These are phyloP conservation scores for Fusarium coicis DNA, from an alignment of 2,329 filamentous ascomycete genomes.

Conservation along the genomic window DNA sequence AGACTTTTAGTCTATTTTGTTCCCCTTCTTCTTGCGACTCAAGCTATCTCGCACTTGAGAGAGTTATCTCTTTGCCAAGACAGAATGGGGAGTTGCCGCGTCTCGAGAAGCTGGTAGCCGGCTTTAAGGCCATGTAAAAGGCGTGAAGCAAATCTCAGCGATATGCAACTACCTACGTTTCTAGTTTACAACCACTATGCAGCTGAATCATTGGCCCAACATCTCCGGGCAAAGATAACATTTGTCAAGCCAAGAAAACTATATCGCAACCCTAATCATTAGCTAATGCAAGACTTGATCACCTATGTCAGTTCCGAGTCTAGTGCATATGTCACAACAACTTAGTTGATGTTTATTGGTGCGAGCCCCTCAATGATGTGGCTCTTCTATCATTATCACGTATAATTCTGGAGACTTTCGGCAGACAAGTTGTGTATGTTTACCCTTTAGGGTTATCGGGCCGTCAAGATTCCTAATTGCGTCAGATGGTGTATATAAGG, in stretches of 20 bases:
- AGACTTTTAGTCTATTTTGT: rapidly evolving
- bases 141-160: neutral
- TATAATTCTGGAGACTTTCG: neutral
- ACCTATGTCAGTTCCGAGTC: neutral
- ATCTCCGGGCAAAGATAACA: neutral
- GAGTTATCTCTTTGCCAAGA: no score
- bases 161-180: neutral
- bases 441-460: neutral
- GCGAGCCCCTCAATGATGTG: conserved; percentile 10
- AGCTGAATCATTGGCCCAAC: neutral
- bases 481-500: neutral
- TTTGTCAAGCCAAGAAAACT: neutral
- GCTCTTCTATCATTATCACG: neutral
- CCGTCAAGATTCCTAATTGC: neutral
- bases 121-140: neutral
- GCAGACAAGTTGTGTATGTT: neutral
- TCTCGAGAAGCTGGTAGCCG: neutral
- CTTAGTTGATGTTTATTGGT: conserved; percentile 16
- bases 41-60: no score
- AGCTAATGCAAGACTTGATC: conserved; percentile 12
- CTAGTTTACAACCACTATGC: neutral
- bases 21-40: rapidly evolving
- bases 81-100: no score
- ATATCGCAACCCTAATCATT: neutral
- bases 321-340: conserved; percentile 7